Percentiles rank a stretch among this genome's conserved stretches.
Evolutionary conservation across 495 filamentous ascomycete species (phyloP).

Genomic region (Ramalina peruviana): DNA sequence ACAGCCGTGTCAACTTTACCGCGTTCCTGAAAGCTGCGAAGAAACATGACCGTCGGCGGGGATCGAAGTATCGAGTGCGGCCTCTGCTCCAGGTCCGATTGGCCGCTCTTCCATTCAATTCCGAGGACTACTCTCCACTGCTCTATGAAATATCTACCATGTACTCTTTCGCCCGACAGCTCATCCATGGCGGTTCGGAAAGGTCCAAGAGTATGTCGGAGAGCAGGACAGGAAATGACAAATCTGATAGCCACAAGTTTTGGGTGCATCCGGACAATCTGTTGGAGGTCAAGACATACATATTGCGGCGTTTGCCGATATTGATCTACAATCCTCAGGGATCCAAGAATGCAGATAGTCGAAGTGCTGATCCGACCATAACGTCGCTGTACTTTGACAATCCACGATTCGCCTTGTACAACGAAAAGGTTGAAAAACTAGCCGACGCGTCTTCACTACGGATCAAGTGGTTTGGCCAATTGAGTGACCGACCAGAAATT

Average conservation of each 20-base stretch:
- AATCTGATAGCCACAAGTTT: slow-evolving; percentile 90
- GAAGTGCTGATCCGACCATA: slow-evolving; percentile 72
- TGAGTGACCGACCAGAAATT: slow-evolving; percentile 63
- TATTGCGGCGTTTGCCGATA: slow-evolving; percentile 76
- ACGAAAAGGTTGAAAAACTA: slow-evolving; percentile 65
- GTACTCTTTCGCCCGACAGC: slow-evolving; percentile 86
- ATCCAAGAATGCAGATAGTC: slow-evolving; percentile 61
- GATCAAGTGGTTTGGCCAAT: slow-evolving; percentile 81
- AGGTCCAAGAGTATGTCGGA: slow-evolving; percentile 27
- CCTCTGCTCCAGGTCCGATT: slow-evolving; percentile 82
- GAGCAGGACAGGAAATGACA: slow-evolving; percentile 38
- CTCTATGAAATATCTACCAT: slow-evolving; percentile 78
- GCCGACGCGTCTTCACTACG: slow-evolving; percentile 69
- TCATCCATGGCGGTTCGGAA: slow-evolving; percentile 44
- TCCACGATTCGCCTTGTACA: slow-evolving; percentile 69
- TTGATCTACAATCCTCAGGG: slow-evolving; percentile 83
- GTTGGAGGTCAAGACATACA: slow-evolving; percentile 88
- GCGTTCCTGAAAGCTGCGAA: slow-evolving; percentile 96
- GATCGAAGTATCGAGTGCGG: slow-evolving; percentile 66
- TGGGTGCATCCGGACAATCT: slow-evolving; percentile 95
- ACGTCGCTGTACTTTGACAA: slow-evolving; percentile 95
- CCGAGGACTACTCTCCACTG: slow-evolving; percentile 83
- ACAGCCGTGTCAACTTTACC: slow-evolving; percentile 91
- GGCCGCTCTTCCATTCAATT: slow-evolving; percentile 80
- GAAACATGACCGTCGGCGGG: slow-evolving; percentile 91